Evolutionary conservation across 768 basidiomycete species (phyloP).

Genomic region (Boletellus ananas): DNA sequence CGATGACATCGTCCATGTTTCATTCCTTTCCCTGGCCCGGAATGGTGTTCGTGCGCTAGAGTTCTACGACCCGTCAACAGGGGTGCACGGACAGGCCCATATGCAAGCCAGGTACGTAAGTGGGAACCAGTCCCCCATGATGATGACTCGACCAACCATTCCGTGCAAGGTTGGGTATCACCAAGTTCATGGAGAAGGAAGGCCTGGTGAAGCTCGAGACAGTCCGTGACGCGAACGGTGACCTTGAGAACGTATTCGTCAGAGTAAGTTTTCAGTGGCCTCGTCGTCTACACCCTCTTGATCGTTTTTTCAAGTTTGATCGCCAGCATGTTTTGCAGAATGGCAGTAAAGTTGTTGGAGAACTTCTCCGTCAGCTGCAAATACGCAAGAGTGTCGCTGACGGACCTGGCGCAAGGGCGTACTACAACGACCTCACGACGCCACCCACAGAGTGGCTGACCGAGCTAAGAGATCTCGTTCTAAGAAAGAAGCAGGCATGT

Average conservation of each 20-base stretch:
- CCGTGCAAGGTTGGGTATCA: conserved; percentile 66
- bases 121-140: not conserved
- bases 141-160: not conserved
- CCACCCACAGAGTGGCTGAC: conserved; percentile 70
- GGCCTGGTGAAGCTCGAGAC: conserved; percentile 72
- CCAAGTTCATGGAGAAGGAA: conserved; percentile 68
- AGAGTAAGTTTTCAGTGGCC: conserved; percentile 42
- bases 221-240: conserved; percentile 52
- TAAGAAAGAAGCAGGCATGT: conserved; percentile 74
- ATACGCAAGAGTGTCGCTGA: conserved; percentile 85
- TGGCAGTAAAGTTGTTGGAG: conserved; percentile 65
- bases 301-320: conserved; percentile 51
- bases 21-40: conserved; percentile 84
- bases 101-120: conserved; percentile 78
- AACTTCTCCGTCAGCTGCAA: conserved; percentile 75
- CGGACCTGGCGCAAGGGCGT: conserved; percentile 71
- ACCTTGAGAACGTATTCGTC: conserved; percentile 65
- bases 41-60: conserved; percentile 76
- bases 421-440: conserved; percentile 75
- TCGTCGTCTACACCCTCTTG: not conserved
- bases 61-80: conserved; percentile 74
- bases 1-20: conserved; percentile 76
- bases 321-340: conserved; percentile 60
- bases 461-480: conserved; percentile 71
- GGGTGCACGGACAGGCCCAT: conserved; percentile 86